Percentiles rank a stretch among this genome's conserved stretches.
These are phyloP conservation scores for Aphanomyces stellatus DNA, from an alignment of 352 stramenopile genomes.

Conservation along the genomic window DNA sequence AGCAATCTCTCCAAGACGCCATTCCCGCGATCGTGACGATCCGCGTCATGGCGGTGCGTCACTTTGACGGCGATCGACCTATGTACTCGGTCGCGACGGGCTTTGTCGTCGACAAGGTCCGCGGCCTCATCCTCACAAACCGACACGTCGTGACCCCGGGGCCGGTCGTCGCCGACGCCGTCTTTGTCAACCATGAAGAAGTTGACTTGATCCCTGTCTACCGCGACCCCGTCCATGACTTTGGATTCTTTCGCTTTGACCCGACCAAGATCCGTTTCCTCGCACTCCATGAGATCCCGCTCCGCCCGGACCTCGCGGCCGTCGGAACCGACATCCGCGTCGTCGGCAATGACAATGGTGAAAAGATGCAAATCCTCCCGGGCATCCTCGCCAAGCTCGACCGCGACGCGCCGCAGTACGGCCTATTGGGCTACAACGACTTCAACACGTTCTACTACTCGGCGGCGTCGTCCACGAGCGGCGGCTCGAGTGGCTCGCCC, in stretches of 20 bases:
- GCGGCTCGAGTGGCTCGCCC: slow-evolving; percentile 80
- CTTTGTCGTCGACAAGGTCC: slow-evolving; percentile 85
- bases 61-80: slow-evolving; percentile 81
- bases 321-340: slow-evolving; percentile 88
- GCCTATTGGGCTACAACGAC: slow-evolving; percentile 80
- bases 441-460: slow-evolving; percentile 92
- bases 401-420: slow-evolving; percentile 83
- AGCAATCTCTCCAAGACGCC: slow-evolving; percentile 49
- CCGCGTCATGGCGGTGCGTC: slow-evolving; percentile 68
- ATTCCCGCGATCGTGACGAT: slow-evolving; percentile 83
- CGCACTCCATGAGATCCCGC: slow-evolving; percentile 71
- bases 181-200: slow-evolving; percentile 92
- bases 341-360: slow-evolving; percentile 85
- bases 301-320: slow-evolving; percentile 75
- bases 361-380: slow-evolving; percentile 87
- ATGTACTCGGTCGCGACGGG: slow-evolving; percentile 84
- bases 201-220: slow-evolving; percentile 86
- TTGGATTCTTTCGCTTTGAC: slow-evolving; percentile 87
- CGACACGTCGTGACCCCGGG: slow-evolving; percentile 86
- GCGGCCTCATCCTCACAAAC: slow-evolving; percentile 88
- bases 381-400: slow-evolving; percentile 87
- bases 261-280: slow-evolving; percentile 84
- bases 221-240: slow-evolving; percentile 88
- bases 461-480: slow-evolving; percentile 75
- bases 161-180: slow-evolving; percentile 83